Base-by-base conservation (phyloP, 768 basidiomycete species). In the Lactarius psammicola region DNA sequence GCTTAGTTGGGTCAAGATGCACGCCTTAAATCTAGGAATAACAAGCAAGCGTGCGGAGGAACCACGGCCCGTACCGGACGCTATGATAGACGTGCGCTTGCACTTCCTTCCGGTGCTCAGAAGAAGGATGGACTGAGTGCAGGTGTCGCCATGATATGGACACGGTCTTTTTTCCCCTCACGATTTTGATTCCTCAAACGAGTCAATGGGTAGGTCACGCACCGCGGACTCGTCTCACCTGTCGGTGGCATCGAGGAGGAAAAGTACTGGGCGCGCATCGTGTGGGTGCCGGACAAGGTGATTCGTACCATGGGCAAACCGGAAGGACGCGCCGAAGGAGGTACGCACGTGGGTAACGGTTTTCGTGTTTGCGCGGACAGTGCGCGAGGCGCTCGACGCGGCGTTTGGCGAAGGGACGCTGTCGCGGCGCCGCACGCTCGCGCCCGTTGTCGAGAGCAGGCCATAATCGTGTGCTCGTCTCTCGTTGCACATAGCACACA, bases 181-280 rank as follows among this genome's bases (percentile, higher is more conserved):
- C n/a, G n/a, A n/a, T n/a, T n/a, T n/a, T n/a, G 55, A 10, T 7
- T 33, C 31, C 31, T 34, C n/a, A 31, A 1, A 4, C 54, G 31
- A 42, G 42, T 8, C 13, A 26, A 20, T 59, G 26, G n/a, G n/a
- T n/a, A 11, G 28, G 53, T 95, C 61, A 96, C 94, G 0, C 81
- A 94, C 1, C 84, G 92, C 2, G 91, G 92, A 18, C 85, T 85
- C 11, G 87, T 94, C 44, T 90, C 87, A 0, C 85, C 93, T 6
- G 90, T 95, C 1, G 94, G 94, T 4, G 94, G 94, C 0, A 90
- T 95, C 76, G 94, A 73, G 94, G n/a, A n/a, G n/a, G 94, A 80
- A 93, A 93, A 74, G 85, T 95, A 1, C 83, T 96, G 20, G 94
- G 93, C n/a, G 94, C 94, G 0, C 92, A 95, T 74, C 86, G 94